Evolutionary conservation across 192 early-diverging fungal genomes (phyloP), one percentile per base, ranked within the genome.

Genomic region (Podila minutissima): DNA sequence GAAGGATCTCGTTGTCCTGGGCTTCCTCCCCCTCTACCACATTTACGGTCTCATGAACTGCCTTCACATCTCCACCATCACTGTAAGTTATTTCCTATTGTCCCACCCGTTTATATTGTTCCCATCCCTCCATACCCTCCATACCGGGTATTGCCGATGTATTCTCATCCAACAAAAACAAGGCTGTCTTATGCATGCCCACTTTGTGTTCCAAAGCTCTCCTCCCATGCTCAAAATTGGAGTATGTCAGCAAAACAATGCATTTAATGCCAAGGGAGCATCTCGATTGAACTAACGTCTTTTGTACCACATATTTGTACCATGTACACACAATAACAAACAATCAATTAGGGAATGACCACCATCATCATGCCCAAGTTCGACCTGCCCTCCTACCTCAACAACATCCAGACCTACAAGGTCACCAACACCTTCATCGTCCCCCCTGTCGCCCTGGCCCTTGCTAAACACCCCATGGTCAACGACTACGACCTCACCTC

Each of bases 291-390:
- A 26, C 67, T 62, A 37, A 38, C 10, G 22, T 60, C 28, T 48
- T 69, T 38, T 28, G 32, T 61, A 15, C 67, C 84, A 26, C 55
- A 85, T 32, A 51, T 15, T 29, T 29, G 29, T 29, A 29, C 41
- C 41, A 15, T 46, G 41, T 46, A 17, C 3, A 46, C 41, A 15
- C 29, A 29, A 29, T 46, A 46, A 46, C 41, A 46, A 46, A 46
- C 41, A 46, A 17, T 15, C 3, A 46, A 46, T 15, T 86, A 86
- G 62, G 89, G 89, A 2, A 84, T 82, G 35, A 73, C 87, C 32
- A 83, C 94, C 20, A 89, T 96, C 12, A 86, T 96, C 28, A 89
- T 96, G 83, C 88, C 91, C 31, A 93, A 92, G 82, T 98, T 95
- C 82, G 88, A 90, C 58, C 85, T 96, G 62, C 74, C 71, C 0